A percentile compares a stretch with the other conserved stretches of the same genome.
Conservation (phyloP, 768 basidiomycete species). For the Ramaria sp. region DNA sequence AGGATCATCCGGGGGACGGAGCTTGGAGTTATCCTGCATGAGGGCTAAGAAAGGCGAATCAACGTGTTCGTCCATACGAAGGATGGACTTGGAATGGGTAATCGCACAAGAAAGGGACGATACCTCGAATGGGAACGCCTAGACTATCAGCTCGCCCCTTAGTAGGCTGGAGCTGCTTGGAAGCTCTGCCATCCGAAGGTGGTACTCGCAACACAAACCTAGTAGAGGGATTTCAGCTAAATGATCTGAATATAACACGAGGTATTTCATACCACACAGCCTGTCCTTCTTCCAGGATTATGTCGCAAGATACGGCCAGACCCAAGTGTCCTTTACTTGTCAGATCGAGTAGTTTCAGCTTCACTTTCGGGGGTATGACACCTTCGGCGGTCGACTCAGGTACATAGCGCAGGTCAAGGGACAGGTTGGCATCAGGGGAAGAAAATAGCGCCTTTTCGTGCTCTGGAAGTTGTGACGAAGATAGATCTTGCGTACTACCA, state of each 20-base stretch:
- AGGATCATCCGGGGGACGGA: slow-evolving; percentile 57
- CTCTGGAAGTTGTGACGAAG: slow-evolving; percentile 13
- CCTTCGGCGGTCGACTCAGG: slow-evolving; percentile 41
- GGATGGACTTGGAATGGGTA: too few relatives aligned
- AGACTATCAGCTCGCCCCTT: slow-evolving; percentile 20
- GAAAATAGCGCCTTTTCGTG: slow-evolving; percentile 59
- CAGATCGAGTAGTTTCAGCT: slow-evolving; percentile 53
- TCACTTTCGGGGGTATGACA: slow-evolving; percentile 39
- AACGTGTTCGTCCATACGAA: neutral
- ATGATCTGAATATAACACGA: neutral
- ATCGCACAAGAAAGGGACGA: slow-evolving; percentile 9
- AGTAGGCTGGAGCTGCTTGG: slow-evolving; percentile 23
- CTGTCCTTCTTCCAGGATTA: slow-evolving; percentile 75
- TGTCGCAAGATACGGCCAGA: slow-evolving; percentile 40
- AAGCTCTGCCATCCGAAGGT: neutral
- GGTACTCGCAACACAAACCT: slow-evolving; percentile 8
- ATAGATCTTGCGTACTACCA: slow-evolving; percentile 12
- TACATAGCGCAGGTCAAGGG: slow-evolving; percentile 72
- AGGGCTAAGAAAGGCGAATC: slow-evolving; percentile 24
- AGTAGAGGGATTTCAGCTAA: neutral
- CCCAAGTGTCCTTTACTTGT: slow-evolving; percentile 69
- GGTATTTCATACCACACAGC: slow-evolving; percentile 31
- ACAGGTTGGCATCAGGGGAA: slow-evolving; percentile 21
- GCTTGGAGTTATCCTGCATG: slow-evolving; percentile 31
- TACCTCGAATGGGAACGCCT: slow-evolving; percentile 36